phyloP scores from a whole-genome alignment of 208 protist species.

The Zelonia costaricensis region DNA sequence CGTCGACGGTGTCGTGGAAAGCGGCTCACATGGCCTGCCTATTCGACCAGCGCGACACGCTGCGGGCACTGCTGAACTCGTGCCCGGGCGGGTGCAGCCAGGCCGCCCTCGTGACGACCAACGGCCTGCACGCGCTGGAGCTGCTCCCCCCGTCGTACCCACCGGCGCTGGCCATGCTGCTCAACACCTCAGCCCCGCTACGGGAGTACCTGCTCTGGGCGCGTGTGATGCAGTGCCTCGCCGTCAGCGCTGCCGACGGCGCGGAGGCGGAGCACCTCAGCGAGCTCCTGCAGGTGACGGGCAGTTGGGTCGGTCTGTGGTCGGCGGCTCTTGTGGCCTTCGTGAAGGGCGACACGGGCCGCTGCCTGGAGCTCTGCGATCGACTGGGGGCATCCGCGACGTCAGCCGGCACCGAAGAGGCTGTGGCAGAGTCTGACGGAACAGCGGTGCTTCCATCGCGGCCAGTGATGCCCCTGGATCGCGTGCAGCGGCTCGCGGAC shows the following conservation, averaged over 20 bases:
- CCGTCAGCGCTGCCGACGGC: constrained; percentile 2
- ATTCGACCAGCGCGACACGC: constrained; percentile 17
- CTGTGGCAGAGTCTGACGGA: too few species aligned
- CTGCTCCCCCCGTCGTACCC: constrained; percentile 13
- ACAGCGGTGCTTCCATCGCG: not conserved
- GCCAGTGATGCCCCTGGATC: not conserved
- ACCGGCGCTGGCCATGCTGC: constrained; percentile 7
- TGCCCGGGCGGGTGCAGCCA: constrained; percentile 20
- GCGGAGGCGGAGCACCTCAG: constrained; percentile 15
- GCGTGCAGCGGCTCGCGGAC: not conserved
- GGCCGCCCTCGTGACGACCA: constrained; percentile 15
- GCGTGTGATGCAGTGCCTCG: constrained; percentile 16
- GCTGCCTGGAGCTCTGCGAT: constrained; percentile 13
- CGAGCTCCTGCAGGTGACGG: constrained; percentile 9
- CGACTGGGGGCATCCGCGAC: not conserved
- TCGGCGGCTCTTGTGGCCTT: constrained; percentile 21
- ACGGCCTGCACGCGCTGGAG: constrained; percentile 23
- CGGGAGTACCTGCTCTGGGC: constrained; percentile 24
- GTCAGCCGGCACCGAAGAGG: too few species aligned
- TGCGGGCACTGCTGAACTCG: constrained; percentile 12
- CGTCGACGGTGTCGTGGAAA: constrained; percentile 12
- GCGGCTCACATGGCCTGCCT: constrained; percentile 19
- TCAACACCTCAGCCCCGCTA: constrained; percentile 23
- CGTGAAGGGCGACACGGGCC: constrained; percentile 14
- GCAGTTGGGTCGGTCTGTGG: constrained; percentile 24